Evolutionary conservation across 1,139 yeast species (phyloP).

Genomic region (Arxiozyma heterogenica): DNA sequence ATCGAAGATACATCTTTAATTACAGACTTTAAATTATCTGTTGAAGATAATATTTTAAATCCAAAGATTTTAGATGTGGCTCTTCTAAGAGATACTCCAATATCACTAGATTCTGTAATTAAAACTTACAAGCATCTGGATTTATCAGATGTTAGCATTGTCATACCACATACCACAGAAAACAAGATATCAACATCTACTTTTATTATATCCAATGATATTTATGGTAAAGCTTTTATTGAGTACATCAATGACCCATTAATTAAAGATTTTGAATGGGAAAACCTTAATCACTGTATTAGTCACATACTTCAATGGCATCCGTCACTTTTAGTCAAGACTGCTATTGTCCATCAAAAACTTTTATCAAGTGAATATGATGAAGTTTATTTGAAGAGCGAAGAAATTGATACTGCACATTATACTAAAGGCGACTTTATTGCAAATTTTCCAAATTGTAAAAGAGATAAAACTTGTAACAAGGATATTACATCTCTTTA

Average conservation of each 20-base stretch:
- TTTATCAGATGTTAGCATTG: slow-evolving; percentile 45
- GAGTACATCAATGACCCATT: slow-evolving; percentile 72
- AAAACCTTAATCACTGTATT: slow-evolving; percentile 58
- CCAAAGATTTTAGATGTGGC: slow-evolving; percentile 49
- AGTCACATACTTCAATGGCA: slow-evolving; percentile 92
- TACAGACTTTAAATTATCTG: slow-evolving; percentile 52
- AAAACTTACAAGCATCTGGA: slow-evolving; percentile 58
- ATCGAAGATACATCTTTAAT: slow-evolving; percentile 67
- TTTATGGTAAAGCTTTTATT: slow-evolving; percentile 53
- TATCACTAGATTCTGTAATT: slow-evolving; percentile 58
- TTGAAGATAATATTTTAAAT: slow-evolving; percentile 48
- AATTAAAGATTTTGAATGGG: slow-evolving; percentile 54
- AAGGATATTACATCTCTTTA: slow-evolving; percentile 34
- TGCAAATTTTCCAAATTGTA: slow-evolving; percentile 52
- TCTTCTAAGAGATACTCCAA: slow-evolving; percentile 56
- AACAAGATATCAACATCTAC: slow-evolving; percentile 55
- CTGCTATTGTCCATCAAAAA: slow-evolving; percentile 61
- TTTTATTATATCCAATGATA: slow-evolving; percentile 57
- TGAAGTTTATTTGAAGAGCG: slow-evolving; percentile 9
- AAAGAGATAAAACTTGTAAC: slow-evolving; percentile 42
- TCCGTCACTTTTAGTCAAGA: slow-evolving; percentile 60
- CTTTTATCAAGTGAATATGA: slow-evolving; percentile 42
- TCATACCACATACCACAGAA: slow-evolving; percentile 54
- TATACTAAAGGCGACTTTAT: slow-evolving; percentile 58
- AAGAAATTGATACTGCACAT: slow-evolving; percentile 34